A percentile compares a stretch with the other conserved stretches of the same genome.
Conservation (phyloP, 1,284 basidiomycete species). For the Malassezia obtusa region DNA sequence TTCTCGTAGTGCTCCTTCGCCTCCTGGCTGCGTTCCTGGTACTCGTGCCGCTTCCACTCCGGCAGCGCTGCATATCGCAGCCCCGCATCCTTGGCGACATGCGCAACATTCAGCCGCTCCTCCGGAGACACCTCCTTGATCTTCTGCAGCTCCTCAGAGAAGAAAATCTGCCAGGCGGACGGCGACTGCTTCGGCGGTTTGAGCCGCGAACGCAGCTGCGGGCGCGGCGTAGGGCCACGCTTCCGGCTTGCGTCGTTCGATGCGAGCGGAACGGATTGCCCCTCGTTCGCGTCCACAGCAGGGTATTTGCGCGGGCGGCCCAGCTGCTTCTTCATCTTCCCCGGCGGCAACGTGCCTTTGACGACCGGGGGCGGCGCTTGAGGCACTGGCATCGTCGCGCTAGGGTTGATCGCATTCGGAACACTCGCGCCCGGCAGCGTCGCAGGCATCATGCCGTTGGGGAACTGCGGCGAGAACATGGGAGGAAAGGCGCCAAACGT, state of each 20-base stretch:
- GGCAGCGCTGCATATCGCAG: constrained; percentile 73
- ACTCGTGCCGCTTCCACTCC: constrained; percentile 60
- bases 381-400: not conserved
- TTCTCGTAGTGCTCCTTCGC: constrained; percentile 71
- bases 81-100: constrained; percentile 88
- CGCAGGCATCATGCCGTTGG: not conserved
- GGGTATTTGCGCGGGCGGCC: constrained; percentile 1
- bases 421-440: not conserved
- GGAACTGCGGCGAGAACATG: not conserved
- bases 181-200: constrained; percentile 84
- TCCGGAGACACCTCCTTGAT: constrained; percentile 54
- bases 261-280: not conserved
- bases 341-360: not conserved
- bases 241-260: not conserved
- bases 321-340: not conserved
- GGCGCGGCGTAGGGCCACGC: not conserved
- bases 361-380: not conserved
- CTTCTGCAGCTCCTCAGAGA: constrained; percentile 87
- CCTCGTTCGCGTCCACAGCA: not conserved
- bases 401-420: not conserved
- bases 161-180: constrained; percentile 92
- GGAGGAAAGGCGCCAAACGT: not conserved
- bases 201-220: constrained; percentile 52
- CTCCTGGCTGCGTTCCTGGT: constrained; percentile 57
- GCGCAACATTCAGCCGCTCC: constrained; percentile 79